These are phyloP conservation scores for Candida odintsovae DNA, from an alignment of 805 yeast genomes.

Conservation along the genomic window DNA sequence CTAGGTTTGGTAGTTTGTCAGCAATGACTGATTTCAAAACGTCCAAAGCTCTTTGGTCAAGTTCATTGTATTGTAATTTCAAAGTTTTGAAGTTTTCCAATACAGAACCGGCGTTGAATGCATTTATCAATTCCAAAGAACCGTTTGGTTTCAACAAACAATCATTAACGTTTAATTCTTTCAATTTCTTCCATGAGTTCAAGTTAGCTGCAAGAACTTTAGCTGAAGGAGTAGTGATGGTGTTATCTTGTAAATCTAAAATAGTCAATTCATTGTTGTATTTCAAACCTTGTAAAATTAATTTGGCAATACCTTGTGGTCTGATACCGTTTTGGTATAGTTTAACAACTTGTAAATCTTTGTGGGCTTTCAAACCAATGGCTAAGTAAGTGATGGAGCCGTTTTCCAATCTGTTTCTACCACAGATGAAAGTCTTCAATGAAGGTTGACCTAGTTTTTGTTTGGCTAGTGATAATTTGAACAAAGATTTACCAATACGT, in stretches of 20 bases:
- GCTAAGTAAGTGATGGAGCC: conserved; percentile 87
- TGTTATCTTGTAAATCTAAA: conserved; percentile 91
- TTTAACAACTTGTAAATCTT: conserved; percentile 63
- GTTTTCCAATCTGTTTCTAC: conserved; percentile 94
- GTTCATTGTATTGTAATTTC: conserved; percentile 85
- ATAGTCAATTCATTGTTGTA: conserved; percentile 54
- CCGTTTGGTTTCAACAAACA: conserved; percentile 82
- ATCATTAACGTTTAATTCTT: conserved; percentile 83
- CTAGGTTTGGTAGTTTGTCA: conserved; percentile 52
- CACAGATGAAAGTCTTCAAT: conserved; percentile 87
- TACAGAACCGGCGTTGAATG: conserved; percentile 36
- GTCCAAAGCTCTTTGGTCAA: conserved; percentile 59
- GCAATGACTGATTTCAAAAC: conserved; percentile 50
- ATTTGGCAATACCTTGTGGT: conserved; percentile 79
- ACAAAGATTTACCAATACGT: conserved; percentile 83
- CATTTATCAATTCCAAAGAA: conserved; percentile 46
- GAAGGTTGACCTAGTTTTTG: conserved; percentile 36
- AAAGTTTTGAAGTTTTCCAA: conserved; percentile 45
- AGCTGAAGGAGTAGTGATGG: conserved; percentile 72
- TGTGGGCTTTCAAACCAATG: conserved; percentile 77
- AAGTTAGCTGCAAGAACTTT: conserved; percentile 57
- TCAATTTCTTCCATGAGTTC: conserved; percentile 56
- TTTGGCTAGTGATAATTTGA: conserved; percentile 63
- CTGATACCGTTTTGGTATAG: conserved; percentile 96
- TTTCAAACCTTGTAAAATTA: conserved; percentile 67